Evolutionary conservation across 2,329 filamentous ascomycete species (phyloP).

Genomic region (Epichloe coenophiala): DNA sequence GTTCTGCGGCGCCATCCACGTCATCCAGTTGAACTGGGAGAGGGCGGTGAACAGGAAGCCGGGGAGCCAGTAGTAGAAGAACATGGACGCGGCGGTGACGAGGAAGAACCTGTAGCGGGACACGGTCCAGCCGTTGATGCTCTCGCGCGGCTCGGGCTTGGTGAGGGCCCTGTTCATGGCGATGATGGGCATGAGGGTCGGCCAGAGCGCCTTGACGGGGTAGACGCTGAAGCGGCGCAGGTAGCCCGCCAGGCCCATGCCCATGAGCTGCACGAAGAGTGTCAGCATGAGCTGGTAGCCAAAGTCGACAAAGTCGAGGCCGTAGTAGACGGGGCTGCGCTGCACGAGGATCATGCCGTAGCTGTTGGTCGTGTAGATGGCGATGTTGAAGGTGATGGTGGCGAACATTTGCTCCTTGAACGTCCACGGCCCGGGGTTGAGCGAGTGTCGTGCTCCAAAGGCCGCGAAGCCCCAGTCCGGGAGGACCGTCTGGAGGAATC

Average conservation of each 20-base stretch:
- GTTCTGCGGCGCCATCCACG: constrained; percentile 38
- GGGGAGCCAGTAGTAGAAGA: constrained; percentile 40
- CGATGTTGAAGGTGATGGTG: constrained; percentile 43
- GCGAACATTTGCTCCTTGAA: constrained; percentile 49
- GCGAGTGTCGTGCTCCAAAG: constrained; percentile 25
- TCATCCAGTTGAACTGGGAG: constrained; percentile 38
- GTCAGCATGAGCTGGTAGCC: constrained; percentile 33
- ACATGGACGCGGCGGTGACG: constrained; percentile 28
- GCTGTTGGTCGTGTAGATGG: constrained; percentile 32
- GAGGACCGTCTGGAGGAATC: constrained; percentile 28
- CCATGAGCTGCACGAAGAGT: constrained; percentile 37
- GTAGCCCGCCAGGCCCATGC: constrained; percentile 40
- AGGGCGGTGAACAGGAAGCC: constrained; percentile 35
- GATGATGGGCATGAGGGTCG: constrained; percentile 32
- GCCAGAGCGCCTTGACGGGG: constrained; percentile 38
- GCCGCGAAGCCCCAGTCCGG: constrained; percentile 32
- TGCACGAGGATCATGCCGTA: constrained; percentile 35
- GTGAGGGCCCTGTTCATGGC: constrained; percentile 31
- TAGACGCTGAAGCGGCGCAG: constrained; percentile 37
- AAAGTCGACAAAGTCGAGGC: constrained; percentile 24
- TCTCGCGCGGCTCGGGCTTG: constrained; percentile 15
- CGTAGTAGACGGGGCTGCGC: constrained; percentile 29
- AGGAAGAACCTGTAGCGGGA: constrained; percentile 33
- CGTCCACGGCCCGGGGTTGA: constrained; percentile 42
- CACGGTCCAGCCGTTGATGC: constrained; percentile 23